These are phyloP conservation scores for Lagenidium sp. DNA, from an alignment of 352 stramenopile genomes.

Conservation along the genomic window DNA sequence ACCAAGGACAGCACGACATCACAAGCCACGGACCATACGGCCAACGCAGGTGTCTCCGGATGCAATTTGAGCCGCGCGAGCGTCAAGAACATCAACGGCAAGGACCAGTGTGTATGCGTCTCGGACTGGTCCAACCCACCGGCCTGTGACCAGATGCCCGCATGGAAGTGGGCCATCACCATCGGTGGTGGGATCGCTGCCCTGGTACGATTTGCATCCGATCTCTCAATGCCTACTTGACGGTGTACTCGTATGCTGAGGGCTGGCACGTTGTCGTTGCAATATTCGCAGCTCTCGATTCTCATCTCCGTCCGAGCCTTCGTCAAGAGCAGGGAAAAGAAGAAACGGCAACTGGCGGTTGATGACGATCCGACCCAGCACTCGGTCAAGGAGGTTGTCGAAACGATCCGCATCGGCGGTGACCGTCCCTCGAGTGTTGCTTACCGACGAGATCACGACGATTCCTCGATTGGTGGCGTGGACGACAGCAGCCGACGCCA, in stretches of 20 bases:
- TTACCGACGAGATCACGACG: slow-evolving; percentile 10
- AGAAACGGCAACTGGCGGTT: slow-evolving; percentile 10
- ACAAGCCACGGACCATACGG: not conserved
- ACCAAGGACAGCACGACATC: too few species aligned
- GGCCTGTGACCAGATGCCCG: slow-evolving; percentile 19
- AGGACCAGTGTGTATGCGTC: slow-evolving; percentile 21
- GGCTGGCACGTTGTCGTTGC: too few species aligned
- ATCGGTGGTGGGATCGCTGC: slow-evolving; percentile 26
- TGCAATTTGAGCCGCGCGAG: slow-evolving; percentile 50
- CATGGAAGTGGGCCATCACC: slow-evolving; percentile 29
- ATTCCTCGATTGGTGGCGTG: too few species aligned
- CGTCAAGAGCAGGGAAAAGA: slow-evolving; percentile 20
- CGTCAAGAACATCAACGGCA: slow-evolving; percentile 24
- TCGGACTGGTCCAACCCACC: slow-evolving; percentile 22
- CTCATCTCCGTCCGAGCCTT: slow-evolving; percentile 19
- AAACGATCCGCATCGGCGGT: slow-evolving; percentile 15
- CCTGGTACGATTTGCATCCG: slow-evolving; percentile 21
- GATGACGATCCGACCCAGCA: slow-evolving; percentile 2
- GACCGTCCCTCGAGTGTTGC: slow-evolving; percentile 5
- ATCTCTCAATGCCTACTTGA: too few species aligned
- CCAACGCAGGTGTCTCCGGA: slow-evolving; percentile 15
- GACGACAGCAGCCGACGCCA: too few species aligned
- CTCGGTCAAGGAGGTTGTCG: slow-evolving; percentile 11
- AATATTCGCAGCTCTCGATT: slow-evolving; percentile 15
- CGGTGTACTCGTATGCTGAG: too few species aligned